A percentile compares a stretch with the other conserved stretches of the same genome.
phyloP scores from a whole-genome alignment of 2,329 filamentous ascomycete genomes.

The Trichophyton equinum region DNA sequence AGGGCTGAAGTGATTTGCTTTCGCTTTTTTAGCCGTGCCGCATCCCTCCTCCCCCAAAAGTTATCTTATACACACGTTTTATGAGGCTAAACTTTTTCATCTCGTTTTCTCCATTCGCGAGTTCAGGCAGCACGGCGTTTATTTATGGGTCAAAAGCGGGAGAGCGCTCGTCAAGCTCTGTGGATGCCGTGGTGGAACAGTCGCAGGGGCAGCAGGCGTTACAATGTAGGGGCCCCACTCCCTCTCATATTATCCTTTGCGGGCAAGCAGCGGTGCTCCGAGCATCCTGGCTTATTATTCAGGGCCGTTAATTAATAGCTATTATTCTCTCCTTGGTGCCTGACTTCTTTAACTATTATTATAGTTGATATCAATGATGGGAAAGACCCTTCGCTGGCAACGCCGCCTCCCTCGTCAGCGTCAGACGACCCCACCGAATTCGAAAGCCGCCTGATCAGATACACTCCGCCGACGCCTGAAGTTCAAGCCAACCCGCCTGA shows the following conservation, averaged over 20 bases:
- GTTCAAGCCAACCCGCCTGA: neutral
- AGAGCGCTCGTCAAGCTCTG: neutral
- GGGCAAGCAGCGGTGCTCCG: neutral
- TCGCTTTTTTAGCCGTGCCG: too few relatives aligned
- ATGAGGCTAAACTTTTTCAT: neutral
- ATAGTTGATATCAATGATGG: neutral
- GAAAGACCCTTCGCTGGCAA: neutral
- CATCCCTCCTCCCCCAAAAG: too few relatives aligned
- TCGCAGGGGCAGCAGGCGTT: neutral
- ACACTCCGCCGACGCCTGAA: neutral
- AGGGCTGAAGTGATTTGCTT: too few relatives aligned
- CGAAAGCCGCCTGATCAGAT: neutral
- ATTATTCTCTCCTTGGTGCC: neutral
- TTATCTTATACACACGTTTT: neutral
- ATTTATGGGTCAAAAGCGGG: slow-evolving; percentile 3
- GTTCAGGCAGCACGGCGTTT: neutral
- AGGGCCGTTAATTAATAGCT: neutral
- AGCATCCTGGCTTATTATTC: neutral
- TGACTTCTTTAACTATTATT: neutral
- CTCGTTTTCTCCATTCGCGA: neutral
- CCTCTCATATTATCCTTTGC: neutral
- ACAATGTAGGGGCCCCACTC: neutral
- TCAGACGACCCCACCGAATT: neutral
- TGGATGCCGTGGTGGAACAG: neutral
- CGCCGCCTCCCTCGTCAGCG: neutral